phyloP scores from a whole-genome alignment of 495 filamentous ascomycete genomes.

The Talaromyces borbonicus region DNA sequence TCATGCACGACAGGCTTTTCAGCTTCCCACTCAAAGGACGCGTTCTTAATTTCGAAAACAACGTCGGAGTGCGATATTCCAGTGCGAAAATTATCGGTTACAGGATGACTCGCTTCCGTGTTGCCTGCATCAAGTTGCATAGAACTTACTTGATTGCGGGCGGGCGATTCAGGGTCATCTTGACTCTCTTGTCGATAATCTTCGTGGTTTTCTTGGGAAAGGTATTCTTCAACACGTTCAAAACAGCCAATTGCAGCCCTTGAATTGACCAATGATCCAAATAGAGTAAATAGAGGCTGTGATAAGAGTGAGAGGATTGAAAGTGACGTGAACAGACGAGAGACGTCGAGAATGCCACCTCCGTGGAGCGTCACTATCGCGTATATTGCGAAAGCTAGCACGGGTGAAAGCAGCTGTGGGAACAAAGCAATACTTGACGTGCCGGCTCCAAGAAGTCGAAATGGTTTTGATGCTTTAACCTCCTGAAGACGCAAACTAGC shows the following conservation, averaged over 20 bases:
- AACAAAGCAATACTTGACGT: constrained; percentile 8
- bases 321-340: constrained; percentile 13
- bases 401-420: constrained; percentile 9
- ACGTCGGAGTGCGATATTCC: neutral
- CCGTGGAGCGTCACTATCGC: constrained; percentile 1
- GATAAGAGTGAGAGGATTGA: constrained; percentile 14
- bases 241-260: constrained; percentile 29
- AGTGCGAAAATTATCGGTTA: neutral
- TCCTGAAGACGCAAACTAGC: constrained; percentile 11
- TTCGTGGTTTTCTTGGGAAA: neutral
- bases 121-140: neutral
- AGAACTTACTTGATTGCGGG: neutral
- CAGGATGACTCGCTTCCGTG: neutral
- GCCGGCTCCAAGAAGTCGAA: constrained; percentile 10
- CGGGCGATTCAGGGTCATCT: neutral
- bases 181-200: neutral
- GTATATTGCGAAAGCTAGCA: constrained; percentile 13
- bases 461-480: constrained; percentile 10
- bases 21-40: constrained; percentile 6
- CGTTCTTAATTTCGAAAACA: neutral
- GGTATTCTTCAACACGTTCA: constrained; percentile 31
- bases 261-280: constrained; percentile 26
- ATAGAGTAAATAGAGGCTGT: constrained; percentile 17
- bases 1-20: constrained; percentile 14
- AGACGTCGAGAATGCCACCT: constrained; percentile 8